Conservation (phyloP, 108 stramenopile species). For the Skeletonema potamos region DNA sequence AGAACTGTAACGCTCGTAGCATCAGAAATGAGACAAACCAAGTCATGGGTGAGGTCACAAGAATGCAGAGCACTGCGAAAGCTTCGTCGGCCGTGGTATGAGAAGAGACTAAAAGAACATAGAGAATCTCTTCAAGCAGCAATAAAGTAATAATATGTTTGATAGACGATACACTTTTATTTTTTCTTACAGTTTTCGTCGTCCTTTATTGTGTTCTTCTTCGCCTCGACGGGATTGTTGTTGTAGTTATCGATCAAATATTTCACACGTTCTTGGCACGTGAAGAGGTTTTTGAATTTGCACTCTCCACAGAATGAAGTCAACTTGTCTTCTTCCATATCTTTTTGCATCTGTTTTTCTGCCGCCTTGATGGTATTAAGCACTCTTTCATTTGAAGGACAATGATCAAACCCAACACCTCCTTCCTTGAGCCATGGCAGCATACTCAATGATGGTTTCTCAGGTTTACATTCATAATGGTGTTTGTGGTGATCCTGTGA, state of each 20-base stretch:
- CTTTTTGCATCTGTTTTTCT: neutral
- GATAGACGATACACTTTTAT: neutral
- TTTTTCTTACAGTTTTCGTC: slow-evolving; percentile 7
- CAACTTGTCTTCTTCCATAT: neutral
- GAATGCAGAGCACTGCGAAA: slow-evolving; percentile 87
- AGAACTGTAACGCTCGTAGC: slow-evolving; percentile 85
- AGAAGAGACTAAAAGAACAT: slow-evolving; percentile 85
- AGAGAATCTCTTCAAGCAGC: slow-evolving; percentile 63
- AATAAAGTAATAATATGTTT: neutral
- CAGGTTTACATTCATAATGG: slow-evolving; percentile 40
- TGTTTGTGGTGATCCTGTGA: slow-evolving; percentile 28
- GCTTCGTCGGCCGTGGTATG: slow-evolving; percentile 90
- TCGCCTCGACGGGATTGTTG: slow-evolving; percentile 8
- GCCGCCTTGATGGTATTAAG: neutral
- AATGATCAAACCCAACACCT: slow-evolving; percentile 35
- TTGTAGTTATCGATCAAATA: slow-evolving; percentile 20
- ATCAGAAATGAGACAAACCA: slow-evolving; percentile 73
- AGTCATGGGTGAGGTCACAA: slow-evolving; percentile 87
- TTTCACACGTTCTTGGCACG: slow-evolving; percentile 7
- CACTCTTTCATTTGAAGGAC: slow-evolving; percentile 16
- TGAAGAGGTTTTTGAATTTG: neutral
- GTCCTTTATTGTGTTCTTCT: slow-evolving; percentile 12
- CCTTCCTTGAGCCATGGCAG: slow-evolving; percentile 44
- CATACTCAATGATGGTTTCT: slow-evolving; percentile 41
- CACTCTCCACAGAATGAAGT: slow-evolving; percentile 14